Base-by-base conservation (phyloP, 768 basidiomycete species). In the Xanthoconium purpureum region DNA sequence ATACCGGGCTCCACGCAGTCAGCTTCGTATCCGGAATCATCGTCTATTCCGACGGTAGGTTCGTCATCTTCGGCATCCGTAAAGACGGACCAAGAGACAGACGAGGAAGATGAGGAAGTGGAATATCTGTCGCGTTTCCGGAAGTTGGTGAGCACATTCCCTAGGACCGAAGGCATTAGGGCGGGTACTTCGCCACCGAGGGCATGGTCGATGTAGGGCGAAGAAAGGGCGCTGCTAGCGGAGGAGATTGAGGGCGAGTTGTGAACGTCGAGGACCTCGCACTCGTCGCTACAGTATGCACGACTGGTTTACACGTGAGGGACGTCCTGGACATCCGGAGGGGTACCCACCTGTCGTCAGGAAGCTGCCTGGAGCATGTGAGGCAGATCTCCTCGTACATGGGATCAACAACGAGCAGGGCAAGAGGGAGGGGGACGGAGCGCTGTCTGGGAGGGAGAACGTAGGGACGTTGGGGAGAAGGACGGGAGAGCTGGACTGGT, bases 321-420 rank as follows among this genome's bases (percentile, higher is more conserved):
- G 53, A 52, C 47, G 50, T 61, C 42, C 49, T 58, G 52, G 39
- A 35, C 13, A 56, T 33, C 50, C 49, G 59, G 61, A 61, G 51
- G 60, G 47, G 55, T 52, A 73, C 79, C 60, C 77, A 88, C 86
- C 80, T 81, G 70, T 85, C 82, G 71, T 80, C 82, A 59, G 71
- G 68, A 63, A 88, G 78, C 52, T 81, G 81, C 71, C 80, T 84
- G 51, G 87, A 85, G 68, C 89, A 91, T 51, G 80, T 75, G 55
- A 91, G 78, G 68, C 89, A 91, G 65, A 85, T 78, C 77, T 89
- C 88, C 79, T 88, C 84, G 71, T 88, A 89, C 88, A 90, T 91
- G 64, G 63, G 65, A 54, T 58, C 53, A 48, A 57, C 48, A 62
- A 48, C 18, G 13, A 18, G 18, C 28, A 15, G 32, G 47, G 20